Percentiles rank a stretch among this genome's conserved stretches.
Conservation (phyloP, 352 stramenopile species). For the Phytophthora nicotianae region DNA sequence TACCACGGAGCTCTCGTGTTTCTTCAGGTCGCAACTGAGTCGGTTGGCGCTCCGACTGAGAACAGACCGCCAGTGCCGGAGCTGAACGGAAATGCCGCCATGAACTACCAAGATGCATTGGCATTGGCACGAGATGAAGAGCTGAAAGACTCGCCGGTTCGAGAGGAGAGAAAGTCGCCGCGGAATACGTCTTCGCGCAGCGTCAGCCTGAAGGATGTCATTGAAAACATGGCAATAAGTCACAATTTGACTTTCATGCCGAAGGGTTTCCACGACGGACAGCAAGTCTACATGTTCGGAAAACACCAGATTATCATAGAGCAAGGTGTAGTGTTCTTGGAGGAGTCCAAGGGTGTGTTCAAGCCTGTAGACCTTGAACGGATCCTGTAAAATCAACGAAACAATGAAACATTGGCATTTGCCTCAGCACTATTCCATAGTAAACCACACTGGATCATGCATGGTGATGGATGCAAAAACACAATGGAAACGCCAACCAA, state of each 20-base stretch:
- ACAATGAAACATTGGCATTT: no score
- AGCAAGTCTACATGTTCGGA: conserved; percentile 83
- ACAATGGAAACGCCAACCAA: background rate
- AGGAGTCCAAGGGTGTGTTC: conserved; percentile 68
- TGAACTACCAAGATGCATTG: conserved; percentile 81
- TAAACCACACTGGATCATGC: no score
- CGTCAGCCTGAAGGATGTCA: conserved; percentile 81
- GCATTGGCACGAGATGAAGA: conserved; percentile 49
- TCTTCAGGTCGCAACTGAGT: conserved; percentile 52
- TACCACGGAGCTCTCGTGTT: conserved; percentile 81
- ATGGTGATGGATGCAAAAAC: no score
- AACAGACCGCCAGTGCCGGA: conserved; percentile 42
- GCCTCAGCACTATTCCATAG: no score
- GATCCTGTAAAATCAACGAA: conserved; percentile 47
- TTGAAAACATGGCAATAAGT: conserved; percentile 81
- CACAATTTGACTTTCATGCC: conserved; percentile 86
- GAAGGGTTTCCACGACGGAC: conserved; percentile 75
- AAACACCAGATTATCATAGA: conserved; percentile 87
- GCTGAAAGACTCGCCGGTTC: conserved; percentile 23
- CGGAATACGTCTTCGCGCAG: conserved; percentile 39
- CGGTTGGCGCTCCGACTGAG: conserved; percentile 14
- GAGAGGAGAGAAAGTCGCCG: conserved; percentile 25
- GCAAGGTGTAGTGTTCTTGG: conserved; percentile 80
- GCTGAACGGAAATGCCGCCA: conserved; percentile 55
- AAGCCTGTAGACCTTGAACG: conserved; percentile 79